Conservation (phyloP, 1,284 basidiomycete genomes). For the Entoloma clypeatum region DNA sequence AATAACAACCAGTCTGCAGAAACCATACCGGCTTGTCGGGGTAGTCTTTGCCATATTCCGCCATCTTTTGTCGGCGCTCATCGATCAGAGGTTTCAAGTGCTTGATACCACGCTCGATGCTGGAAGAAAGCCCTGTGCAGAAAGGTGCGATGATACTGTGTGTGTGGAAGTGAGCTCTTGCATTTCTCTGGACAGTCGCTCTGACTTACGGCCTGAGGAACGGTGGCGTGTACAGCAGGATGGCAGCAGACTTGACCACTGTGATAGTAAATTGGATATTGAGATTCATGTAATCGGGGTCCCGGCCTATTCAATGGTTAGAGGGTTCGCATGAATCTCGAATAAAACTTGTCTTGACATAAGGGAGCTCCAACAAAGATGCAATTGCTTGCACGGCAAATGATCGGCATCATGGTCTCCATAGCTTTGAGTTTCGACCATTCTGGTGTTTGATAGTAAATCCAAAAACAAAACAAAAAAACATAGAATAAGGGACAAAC, state of each 20-base stretch:
- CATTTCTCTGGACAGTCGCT: constrained; percentile 2
- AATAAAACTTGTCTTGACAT: too few relatives aligned
- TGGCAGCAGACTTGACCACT: constrained; percentile 20
- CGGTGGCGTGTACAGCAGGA: constrained; percentile 32
- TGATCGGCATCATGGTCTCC: constrained; percentile 34
- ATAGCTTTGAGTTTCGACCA: constrained; percentile 35
- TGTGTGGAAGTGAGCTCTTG: constrained; percentile 26
- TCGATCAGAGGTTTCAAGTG: constrained; percentile 39
- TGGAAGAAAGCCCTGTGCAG: constrained; percentile 5
- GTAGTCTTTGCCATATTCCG: constrained; percentile 32
- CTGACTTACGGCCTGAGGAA: constrained; percentile 34
- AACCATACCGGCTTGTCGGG: constrained; percentile 28
- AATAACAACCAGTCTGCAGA: background rate
- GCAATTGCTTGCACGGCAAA: constrained; percentile 36
- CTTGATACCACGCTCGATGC: constrained; percentile 26
- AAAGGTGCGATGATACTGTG: constrained; percentile 4
- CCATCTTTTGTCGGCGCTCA: constrained; percentile 36
- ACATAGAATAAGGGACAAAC: background rate
- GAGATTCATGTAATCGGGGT: constrained; percentile 33
- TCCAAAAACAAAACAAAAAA: background rate
- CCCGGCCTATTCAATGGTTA: constrained; percentile 24
- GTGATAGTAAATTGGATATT: constrained; percentile 29
- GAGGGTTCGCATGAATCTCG: background rate
- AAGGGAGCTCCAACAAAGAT: constrained; percentile 36
- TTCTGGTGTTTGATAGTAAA: constrained; percentile 25